Conservation (phyloP, 306 rosid species). For the Cucurbita maxima region DNA sequence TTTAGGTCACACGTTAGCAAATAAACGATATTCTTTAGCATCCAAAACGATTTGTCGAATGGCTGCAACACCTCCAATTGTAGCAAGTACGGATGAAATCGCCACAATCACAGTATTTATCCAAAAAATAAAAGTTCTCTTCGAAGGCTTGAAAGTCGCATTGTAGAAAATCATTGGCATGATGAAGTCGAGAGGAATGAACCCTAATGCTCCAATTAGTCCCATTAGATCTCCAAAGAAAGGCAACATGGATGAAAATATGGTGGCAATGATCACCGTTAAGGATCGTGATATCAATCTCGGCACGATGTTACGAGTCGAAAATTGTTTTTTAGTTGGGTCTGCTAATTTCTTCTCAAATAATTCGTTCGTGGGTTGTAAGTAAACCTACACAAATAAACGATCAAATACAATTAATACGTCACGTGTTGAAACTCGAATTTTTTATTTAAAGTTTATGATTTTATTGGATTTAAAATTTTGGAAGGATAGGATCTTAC, state of each 20-base stretch:
- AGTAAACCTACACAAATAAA: constrained; percentile 30
- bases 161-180: constrained; percentile 69
- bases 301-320: constrained; percentile 41
- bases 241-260: constrained; percentile 67
- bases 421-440: too few relatives aligned
- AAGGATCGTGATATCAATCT: constrained; percentile 44
- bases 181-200: constrained; percentile 67
- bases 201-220: constrained; percentile 59
- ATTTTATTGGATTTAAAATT: too few relatives aligned
- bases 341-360: constrained; percentile 48
- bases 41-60: constrained; percentile 55
- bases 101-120: constrained; percentile 36
- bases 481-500: constrained; percentile 18
- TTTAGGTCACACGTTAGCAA: constrained; percentile 29
- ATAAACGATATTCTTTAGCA: constrained; percentile 44
- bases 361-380: constrained; percentile 70
- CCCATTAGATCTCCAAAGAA: constrained; percentile 74
- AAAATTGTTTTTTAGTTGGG: constrained; percentile 45
- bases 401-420: too few relatives aligned
- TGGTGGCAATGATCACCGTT: constrained; percentile 41
- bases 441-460: too few relatives aligned
- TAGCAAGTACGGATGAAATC: constrained; percentile 34
- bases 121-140: constrained; percentile 31
- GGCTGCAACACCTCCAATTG: constrained; percentile 51
- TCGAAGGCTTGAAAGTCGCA: constrained; percentile 66